Conservation (phyloP, 768 basidiomycete species). For the Amyloporia xantha region DNA sequence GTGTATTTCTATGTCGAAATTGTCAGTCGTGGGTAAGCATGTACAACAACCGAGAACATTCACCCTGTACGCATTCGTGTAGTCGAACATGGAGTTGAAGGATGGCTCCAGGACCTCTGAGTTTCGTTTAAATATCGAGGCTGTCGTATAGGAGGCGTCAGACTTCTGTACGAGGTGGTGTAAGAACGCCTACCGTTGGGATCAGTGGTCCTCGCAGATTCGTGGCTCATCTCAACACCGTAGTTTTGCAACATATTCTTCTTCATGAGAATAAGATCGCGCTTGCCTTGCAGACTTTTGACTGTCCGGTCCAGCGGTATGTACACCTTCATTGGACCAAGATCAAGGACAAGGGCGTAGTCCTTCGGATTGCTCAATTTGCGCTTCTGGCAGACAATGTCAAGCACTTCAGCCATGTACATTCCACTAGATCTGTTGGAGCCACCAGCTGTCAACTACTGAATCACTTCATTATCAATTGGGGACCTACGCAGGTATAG, state of each 20-base stretch:
- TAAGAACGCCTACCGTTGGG: constrained; percentile 64
- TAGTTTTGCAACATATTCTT: constrained; percentile 67
- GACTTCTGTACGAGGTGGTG: background rate
- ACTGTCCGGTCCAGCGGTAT: constrained; percentile 94
- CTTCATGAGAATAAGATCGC: constrained; percentile 77
- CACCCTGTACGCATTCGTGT: constrained; percentile 83
- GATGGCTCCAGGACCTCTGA: constrained; percentile 56
- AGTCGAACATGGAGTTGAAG: constrained; percentile 61
- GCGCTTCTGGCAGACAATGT: constrained; percentile 69
- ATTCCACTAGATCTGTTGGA: constrained; percentile 72
- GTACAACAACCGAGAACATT: constrained; percentile 7
- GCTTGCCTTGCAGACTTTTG: constrained; percentile 86
- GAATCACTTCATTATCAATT: too few species aligned
- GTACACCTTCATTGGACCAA: constrained; percentile 59
- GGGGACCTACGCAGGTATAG: constrained; percentile 76
- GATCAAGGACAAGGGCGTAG: constrained; percentile 68
- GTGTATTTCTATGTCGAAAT: constrained; percentile 65
- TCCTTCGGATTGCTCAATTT: constrained; percentile 65
- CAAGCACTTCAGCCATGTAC: constrained; percentile 96
- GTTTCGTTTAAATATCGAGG: constrained; percentile 89
- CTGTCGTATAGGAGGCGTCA: constrained; percentile 30
- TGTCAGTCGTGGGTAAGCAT: background rate
- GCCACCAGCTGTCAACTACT: background rate
- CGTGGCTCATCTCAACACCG: constrained; percentile 61
- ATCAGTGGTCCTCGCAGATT: constrained; percentile 71